phyloP scores from a whole-genome alignment of 176 grass and related monocot genomes.

The Musa acuminata region DNA sequence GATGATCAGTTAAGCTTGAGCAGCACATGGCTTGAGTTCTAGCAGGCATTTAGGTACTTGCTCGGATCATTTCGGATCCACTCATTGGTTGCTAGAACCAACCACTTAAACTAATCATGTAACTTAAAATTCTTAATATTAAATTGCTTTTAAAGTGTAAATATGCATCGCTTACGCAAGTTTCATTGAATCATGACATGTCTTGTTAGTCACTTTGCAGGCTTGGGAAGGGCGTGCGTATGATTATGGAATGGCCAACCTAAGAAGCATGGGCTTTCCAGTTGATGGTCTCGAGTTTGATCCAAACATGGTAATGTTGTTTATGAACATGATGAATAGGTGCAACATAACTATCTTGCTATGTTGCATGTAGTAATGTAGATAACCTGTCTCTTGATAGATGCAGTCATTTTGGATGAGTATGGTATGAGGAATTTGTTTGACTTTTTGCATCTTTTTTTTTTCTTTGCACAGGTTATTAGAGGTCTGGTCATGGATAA shows the following conservation, averaged over 20 bases:
- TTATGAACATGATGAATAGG: not conserved
- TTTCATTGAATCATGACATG: not conserved
- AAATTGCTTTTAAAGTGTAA: not conserved
- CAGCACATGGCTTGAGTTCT: not conserved
- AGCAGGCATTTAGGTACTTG: not conserved
- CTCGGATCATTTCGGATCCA: not conserved
- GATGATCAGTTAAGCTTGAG: not conserved
- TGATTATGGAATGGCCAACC: conserved; percentile 97
- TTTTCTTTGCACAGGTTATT: conserved; percentile 55
- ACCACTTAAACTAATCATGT: too few species aligned
- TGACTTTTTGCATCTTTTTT: not conserved
- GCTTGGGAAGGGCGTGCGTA: conserved; percentile 98
- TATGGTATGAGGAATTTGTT: not conserved
- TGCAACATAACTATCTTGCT: not conserved
- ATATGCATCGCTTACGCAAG: not conserved
- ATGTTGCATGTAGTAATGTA: not conserved
- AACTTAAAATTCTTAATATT: not conserved
- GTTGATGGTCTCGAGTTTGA: conserved; percentile 92
- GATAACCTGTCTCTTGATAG: not conserved
- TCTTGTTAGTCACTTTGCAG: conserved; percentile 30
- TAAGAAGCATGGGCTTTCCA: conserved; percentile 75
- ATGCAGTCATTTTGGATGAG: not conserved
- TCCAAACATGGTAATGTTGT: conserved; percentile 63
- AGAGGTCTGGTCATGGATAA: conserved; percentile 91
- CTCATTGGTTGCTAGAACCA: not conserved